Conservation (phyloP, 441 rosid species). For the Croton laevigatus region DNA sequence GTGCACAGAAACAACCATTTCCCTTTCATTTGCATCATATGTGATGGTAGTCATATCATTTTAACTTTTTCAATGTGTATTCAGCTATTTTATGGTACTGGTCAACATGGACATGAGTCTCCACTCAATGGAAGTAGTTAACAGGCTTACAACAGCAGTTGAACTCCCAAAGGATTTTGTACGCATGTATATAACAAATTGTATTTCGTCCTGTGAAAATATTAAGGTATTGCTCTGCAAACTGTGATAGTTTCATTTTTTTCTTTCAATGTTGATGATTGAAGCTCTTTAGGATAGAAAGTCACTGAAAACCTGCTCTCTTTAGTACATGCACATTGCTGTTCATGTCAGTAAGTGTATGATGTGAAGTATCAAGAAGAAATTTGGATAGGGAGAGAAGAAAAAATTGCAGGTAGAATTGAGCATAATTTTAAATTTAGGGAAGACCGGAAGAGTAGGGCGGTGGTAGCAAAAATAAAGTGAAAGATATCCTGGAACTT, state of each 20-base stretch:
- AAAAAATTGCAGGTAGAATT: not conserved
- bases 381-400: not conserved
- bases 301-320: not conserved
- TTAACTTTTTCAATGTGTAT: slow-evolving; percentile 16
- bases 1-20: slow-evolving; percentile 4
- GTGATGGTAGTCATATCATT: not conserved
- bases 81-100: slow-evolving; percentile 84
- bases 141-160: slow-evolving; percentile 92
- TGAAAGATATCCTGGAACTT: not conserved
- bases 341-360: not conserved
- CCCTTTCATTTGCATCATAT: not conserved
- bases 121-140: slow-evolving; percentile 98
- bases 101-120: slow-evolving; percentile 97
- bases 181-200: slow-evolving; percentile 84
- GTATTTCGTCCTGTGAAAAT: slow-evolving; percentile 90
- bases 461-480: not conserved
- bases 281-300: slow-evolving; percentile 9
- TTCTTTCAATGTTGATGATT: not conserved
- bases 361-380: not conserved
- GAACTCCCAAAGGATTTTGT: slow-evolving; percentile 92
- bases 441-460: not conserved
- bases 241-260: not conserved
- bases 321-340: not conserved
- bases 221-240: slow-evolving; percentile 55
- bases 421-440: not conserved